Base-by-base conservation (phyloP, 2,329 filamentous ascomycete species). In the Trichoderma koningiopsis region DNA sequence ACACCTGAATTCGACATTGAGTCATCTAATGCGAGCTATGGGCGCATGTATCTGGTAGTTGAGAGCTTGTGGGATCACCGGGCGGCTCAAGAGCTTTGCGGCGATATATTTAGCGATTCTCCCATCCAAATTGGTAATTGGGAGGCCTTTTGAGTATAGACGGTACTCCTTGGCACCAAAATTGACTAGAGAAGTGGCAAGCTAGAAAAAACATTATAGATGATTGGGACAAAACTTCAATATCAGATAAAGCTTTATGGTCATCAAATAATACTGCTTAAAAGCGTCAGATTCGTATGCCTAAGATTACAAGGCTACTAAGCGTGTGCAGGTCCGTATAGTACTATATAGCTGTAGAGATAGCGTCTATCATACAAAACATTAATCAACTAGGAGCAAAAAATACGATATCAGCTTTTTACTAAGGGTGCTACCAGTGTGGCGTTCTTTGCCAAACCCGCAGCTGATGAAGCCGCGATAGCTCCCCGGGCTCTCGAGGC, bases 41-140 rank as follows among this genome's bases (percentile, higher is more conserved):
- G 86, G 24, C 89, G 89, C 22, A 78, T 94, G 69, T 96, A 92
- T 91, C 83, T 97, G 65, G 90, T 97, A 6, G 82, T 97, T 53
- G 94, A 97, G 79, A 86, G 91, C 72, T 86, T 95, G 75, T 91
- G 89, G n/a, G 86, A 85, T 13, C 83, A 76, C 29, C 74, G 76
- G 29, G 74, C 74, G 4, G 72, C 75, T 2, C 78, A 81, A 29
- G 79, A 82, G 68, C 85, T 92, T 8, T 80, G 82, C 53, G 81
- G 87, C 2, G 88, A 85, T 72, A 74, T 88, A 8, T 78, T 86
- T 22, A 86, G 84, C 68, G 85, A 86, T 68, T 82, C 82, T 10
- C 79, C 80, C 0, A 77, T 87, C 8, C 74, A 81, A 13, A 74
- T 82, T 10, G 81, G 82, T 0, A 70, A 72, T 1, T 87, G 85